Conservation (phyloP, 2,329 filamentous ascomycete genomes). For the Fusarium gaditjirri region DNA sequence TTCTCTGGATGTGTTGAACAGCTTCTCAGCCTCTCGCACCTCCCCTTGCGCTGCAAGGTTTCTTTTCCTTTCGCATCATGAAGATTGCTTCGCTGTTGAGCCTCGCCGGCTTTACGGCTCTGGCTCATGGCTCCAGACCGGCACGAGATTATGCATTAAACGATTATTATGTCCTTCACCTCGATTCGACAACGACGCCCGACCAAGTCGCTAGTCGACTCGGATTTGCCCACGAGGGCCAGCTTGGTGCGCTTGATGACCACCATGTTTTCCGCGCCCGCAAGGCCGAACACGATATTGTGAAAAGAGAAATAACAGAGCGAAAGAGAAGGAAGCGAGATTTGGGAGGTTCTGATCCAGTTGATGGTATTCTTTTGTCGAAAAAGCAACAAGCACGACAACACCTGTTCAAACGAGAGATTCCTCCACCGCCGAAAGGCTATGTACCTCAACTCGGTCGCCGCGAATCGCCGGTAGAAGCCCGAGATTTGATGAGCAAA, state of each 20-base stretch:
- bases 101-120: slow-evolving; percentile 62
- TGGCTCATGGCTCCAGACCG: slow-evolving; percentile 61
- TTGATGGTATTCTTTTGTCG: slow-evolving; percentile 80
- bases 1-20: slow-evolving; percentile 42
- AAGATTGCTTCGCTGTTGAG: slow-evolving; percentile 63
- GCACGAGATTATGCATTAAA: slow-evolving; percentile 79
- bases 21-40: slow-evolving; percentile 23
- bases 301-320: slow-evolving; percentile 63
- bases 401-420: slow-evolving; percentile 64
- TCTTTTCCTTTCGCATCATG: slow-evolving; percentile 51
- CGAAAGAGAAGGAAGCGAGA: slow-evolving; percentile 71
- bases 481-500: slow-evolving; percentile 59
- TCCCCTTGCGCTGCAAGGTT: slow-evolving; percentile 36
- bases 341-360: slow-evolving; percentile 62
- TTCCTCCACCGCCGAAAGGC: slow-evolving; percentile 53
- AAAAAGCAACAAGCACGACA: slow-evolving; percentile 74
- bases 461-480: not conserved
- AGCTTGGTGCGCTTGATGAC: slow-evolving; percentile 78
- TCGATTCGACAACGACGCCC: slow-evolving; percentile 74
- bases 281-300: slow-evolving; percentile 69
- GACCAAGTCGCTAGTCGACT: slow-evolving; percentile 76
- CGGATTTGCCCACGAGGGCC: slow-evolving; percentile 83
- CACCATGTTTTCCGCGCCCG: slow-evolving; percentile 88
- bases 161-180: slow-evolving; percentile 94
- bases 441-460: slow-evolving; percentile 22